A percentile compares a stretch with the other conserved stretches of the same genome.
phyloP scores from a whole-genome alignment of 495 filamentous ascomycete genomes.

The Hypoxylon trugodes region DNA sequence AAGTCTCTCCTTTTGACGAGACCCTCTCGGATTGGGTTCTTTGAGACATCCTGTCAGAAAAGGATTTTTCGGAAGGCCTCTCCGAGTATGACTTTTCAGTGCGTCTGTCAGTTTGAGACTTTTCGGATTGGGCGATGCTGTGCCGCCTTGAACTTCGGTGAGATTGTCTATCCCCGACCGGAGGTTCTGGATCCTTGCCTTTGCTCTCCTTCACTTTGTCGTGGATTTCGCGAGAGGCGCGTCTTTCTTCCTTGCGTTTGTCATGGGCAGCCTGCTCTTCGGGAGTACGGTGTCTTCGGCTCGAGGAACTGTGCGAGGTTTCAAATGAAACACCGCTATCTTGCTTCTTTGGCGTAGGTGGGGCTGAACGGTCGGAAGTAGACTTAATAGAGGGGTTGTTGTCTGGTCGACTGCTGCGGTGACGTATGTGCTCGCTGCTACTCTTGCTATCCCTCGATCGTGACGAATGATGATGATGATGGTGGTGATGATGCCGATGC shows the following conservation, averaged over 20 bases:
- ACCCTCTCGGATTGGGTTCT: constrained; percentile 27
- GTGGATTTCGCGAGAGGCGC: constrained; percentile 38
- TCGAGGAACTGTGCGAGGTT: constrained; percentile 40
- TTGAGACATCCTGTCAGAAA: constrained; percentile 35
- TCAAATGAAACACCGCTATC: constrained; percentile 48
- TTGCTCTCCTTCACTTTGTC: constrained; percentile 36
- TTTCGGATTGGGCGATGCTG: constrained; percentile 45
- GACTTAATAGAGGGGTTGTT: constrained; percentile 46
- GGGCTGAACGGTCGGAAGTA: constrained; percentile 45
- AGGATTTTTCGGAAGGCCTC: constrained; percentile 31
- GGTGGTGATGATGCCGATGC: constrained; percentile 44
- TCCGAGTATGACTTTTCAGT: constrained; percentile 25
- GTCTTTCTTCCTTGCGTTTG: constrained; percentile 49
- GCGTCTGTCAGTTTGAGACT: constrained; percentile 22
- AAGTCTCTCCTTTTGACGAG: constrained; percentile 36
- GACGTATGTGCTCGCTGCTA: constrained; percentile 41
- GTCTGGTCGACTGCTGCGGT: constrained; percentile 44
- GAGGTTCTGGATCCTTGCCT: constrained; percentile 40
- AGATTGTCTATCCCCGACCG: constrained; percentile 36
- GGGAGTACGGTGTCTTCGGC: constrained; percentile 47
- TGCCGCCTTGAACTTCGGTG: constrained; percentile 48
- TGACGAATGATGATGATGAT: constrained; percentile 27
- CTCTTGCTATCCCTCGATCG: constrained; percentile 42
- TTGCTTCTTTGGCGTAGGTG: constrained; percentile 37
- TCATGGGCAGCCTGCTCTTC: constrained; percentile 57